Conservation (phyloP, 176 grass and related monocot genomes). For the Pontederia paniculata region DNA sequence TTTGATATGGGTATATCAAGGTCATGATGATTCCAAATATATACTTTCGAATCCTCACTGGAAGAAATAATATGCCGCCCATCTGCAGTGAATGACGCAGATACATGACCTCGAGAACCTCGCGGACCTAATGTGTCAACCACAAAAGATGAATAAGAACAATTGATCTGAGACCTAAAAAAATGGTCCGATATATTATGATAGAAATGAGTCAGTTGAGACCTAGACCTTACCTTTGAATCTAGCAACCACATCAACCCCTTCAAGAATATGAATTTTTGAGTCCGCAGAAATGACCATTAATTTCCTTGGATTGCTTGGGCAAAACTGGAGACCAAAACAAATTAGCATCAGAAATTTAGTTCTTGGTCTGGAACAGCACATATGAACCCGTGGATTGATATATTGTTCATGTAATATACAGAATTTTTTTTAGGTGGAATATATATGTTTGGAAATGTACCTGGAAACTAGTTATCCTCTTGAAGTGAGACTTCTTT, state of each 20-base stretch:
- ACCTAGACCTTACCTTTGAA: constrained; percentile 49
- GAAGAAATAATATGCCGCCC: constrained; percentile 78
- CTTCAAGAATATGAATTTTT: constrained; percentile 67
- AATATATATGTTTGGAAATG: background rate
- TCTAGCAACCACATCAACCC: constrained; percentile 53
- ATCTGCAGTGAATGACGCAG: constrained; percentile 70
- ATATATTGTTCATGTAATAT: background rate
- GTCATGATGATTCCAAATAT: constrained; percentile 57
- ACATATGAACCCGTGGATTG: background rate
- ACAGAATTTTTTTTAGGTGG: background rate
- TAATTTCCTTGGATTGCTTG: constrained; percentile 60
- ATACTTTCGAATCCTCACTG: constrained; percentile 56
- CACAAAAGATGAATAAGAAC: background rate
- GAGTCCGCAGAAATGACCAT: constrained; percentile 86
- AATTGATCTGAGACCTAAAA: background rate
- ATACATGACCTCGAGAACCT: constrained; percentile 45
- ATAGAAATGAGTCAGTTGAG: background rate
- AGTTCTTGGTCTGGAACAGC: background rate
- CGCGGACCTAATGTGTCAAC: constrained; percentile 29
- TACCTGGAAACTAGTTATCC: constrained; percentile 91
- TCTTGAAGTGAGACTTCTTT: constrained; percentile 81
- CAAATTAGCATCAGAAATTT: constrained; percentile 19
- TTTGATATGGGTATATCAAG: constrained; percentile 33
- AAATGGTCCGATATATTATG: background rate
- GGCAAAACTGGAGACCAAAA: constrained; percentile 59